Percentiles rank a stretch among this genome's conserved stretches.
Conservation (phyloP, 805 yeast species). For the Wickerhamomyces alni region DNA sequence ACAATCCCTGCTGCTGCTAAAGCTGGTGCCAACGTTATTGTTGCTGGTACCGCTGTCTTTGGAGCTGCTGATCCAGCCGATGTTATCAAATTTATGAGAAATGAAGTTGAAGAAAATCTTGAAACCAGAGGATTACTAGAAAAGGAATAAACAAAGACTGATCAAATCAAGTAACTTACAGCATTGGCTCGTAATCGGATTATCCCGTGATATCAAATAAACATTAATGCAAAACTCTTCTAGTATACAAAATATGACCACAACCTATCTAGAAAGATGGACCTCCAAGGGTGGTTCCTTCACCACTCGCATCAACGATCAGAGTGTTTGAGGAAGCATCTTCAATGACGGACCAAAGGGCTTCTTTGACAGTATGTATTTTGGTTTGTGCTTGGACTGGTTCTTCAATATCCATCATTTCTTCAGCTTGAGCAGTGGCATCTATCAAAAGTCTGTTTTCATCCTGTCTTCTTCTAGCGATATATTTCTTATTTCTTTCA, state of each 20-base stretch:
- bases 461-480: slow-evolving; percentile 43
- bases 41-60: slow-evolving; percentile 94
- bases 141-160: slow-evolving; percentile 1
- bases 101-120: slow-evolving; percentile 48
- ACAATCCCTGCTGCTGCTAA: slow-evolving; percentile 85
- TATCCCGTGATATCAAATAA: background rate
- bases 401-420: slow-evolving; percentile 41
- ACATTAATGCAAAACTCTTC: background rate
- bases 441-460: slow-evolving; percentile 40
- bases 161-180: too few relatives aligned
- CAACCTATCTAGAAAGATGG: slow-evolving; percentile 41
- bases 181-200: too few relatives aligned
- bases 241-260: background rate
- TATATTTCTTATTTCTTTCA: slow-evolving; percentile 72
- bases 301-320: slow-evolving; percentile 41
- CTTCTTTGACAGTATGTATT: slow-evolving; percentile 50
- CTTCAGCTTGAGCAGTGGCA: slow-evolving; percentile 41
- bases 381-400: slow-evolving; percentile 17
- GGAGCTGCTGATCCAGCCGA: slow-evolving; percentile 74
- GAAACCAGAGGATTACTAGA: slow-evolving; percentile 34
- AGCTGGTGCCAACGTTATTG: slow-evolving; percentile 97
- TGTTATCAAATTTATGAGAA: slow-evolving; percentile 65
- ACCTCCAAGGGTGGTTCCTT: slow-evolving; percentile 83
- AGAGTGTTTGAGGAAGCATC: slow-evolving; percentile 45
- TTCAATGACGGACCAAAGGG: slow-evolving; percentile 68